Evolutionary conservation across 495 filamentous ascomycete species (phyloP), one percentile per base, ranked within the genome.

Genomic region (Delitschia confertaspora): DNA sequence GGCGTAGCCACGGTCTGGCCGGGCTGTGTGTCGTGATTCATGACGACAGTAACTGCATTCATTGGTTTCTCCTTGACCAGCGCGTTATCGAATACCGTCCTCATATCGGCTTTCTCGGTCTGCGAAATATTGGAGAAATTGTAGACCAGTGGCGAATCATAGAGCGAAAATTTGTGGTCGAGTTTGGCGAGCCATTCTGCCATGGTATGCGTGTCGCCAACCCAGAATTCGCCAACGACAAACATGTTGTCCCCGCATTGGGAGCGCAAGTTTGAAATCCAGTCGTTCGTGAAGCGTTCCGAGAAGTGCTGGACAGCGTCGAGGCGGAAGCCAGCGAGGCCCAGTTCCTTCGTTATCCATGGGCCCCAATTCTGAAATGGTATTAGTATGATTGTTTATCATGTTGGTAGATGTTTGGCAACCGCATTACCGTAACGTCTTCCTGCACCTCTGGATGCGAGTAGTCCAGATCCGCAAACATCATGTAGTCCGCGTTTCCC

Each of bases 231-330:
- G 20, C 79, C 82, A 6, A 88, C 79, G 14, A 82, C 65, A 53
- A 83, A 83, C 61, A 74, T 78, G 6, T 75, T 64, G 0, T 62
- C 50, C 8, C 72, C 72, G 26, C 70, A 60, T 0, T 60, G 53
- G 10, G 65, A 49, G 18, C 77, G 66, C 21, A 85, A 49, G 36
- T 69, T 59, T 2, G 62, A 55, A 20, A 83, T 69, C 46, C 84
- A 81, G 3, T 72, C 65, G 21, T 66, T 66, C 13, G 81, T 71
- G 53, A 85, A 86, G 0, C 66, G 65, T 38, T 74, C 69, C 9
- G 74, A 79, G 57, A 78, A 82, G 61, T 88, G 83, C 56, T 83
- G 80, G 14, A 77, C 73, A 10, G 81, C 82, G 59, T 88, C 82
- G n/a, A 88, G 69, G 19, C 82, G 69, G 51, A 88, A 78, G 5